These are phyloP conservation scores for Mycena alexandri DNA, from an alignment of 768 basidiomycete species.

Conservation along the genomic window DNA sequence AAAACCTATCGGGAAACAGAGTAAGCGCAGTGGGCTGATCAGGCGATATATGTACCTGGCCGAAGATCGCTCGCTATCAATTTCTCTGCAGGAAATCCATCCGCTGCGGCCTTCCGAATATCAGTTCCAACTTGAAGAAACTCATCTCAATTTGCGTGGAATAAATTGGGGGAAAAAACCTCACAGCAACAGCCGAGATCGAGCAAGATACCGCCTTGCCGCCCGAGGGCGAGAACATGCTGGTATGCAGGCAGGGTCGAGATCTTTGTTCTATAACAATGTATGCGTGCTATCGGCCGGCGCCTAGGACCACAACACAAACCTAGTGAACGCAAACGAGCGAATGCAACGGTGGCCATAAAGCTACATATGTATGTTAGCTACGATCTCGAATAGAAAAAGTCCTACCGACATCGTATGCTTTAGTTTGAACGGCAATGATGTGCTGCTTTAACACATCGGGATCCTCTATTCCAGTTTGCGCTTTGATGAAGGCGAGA, in stretches of 20 bases:
- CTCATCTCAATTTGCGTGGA: not conserved
- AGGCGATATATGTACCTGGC: slow-evolving; percentile 41
- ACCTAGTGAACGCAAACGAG: slow-evolving; percentile 42
- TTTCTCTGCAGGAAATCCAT: slow-evolving; percentile 55
- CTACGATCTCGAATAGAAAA: not conserved
- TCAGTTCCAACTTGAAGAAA: slow-evolving; percentile 55
- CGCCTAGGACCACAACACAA: not conserved
- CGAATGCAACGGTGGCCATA: slow-evolving; percentile 42
- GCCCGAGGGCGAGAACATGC: slow-evolving; percentile 46
- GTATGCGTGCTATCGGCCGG: too few species aligned
- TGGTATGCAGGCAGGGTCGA: slow-evolving; percentile 50
- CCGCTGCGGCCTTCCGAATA: slow-evolving; percentile 52
- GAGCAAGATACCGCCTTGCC: slow-evolving; percentile 51
- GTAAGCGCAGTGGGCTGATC: not conserved
- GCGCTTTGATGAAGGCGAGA: slow-evolving; percentile 44
- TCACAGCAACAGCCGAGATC: slow-evolving; percentile 61
- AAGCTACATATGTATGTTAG: not conserved
- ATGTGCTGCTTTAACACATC: slow-evolving; percentile 49
- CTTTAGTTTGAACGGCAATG: slow-evolving; percentile 48
- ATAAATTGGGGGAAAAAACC: not conserved
- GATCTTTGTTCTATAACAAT: slow-evolving; percentile 43
- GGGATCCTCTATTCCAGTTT: slow-evolving; percentile 47
- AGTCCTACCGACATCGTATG: slow-evolving; percentile 43
- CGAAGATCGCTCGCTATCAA: slow-evolving; percentile 54
- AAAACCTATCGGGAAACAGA: slow-evolving; percentile 53